Percentiles rank a stretch among this genome's conserved stretches.
Evolutionary conservation across 1,284 basidiomycete genomes (phyloP).

Genomic region (Anthracocystis walkeri): DNA sequence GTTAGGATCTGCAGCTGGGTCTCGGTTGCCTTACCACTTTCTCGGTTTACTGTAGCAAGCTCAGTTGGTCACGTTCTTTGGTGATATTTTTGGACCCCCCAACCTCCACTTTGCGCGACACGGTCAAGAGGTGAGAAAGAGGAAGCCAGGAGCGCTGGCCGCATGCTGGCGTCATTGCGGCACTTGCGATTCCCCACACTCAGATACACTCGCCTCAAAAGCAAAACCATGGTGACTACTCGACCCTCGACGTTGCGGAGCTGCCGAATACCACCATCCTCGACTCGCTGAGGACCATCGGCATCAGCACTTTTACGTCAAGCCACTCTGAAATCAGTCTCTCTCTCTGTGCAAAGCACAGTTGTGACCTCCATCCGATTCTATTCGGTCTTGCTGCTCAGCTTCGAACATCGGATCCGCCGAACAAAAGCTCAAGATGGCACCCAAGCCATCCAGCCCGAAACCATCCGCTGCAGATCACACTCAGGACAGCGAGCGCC

Average conservation of each 20-base stretch:
- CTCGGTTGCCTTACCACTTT: neutral
- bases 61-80: neutral
- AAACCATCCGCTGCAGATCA: slow-evolving; percentile 15
- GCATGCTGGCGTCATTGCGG: slow-evolving; percentile 14
- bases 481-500: slow-evolving; percentile 29
- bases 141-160: neutral
- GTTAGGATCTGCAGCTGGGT: neutral
- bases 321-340: neutral
- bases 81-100: neutral
- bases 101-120: slow-evolving; percentile 16
- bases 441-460: slow-evolving; percentile 13
- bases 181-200: slow-evolving; percentile 9
- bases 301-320: slow-evolving; percentile 2
- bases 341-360: neutral
- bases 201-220: neutral
- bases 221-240: neutral
- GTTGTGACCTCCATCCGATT: neutral
- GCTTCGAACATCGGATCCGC: slow-evolving; percentile 9
- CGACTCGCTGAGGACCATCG: neutral
- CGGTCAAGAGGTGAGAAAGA: neutral
- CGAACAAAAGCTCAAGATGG: slow-evolving; percentile 15
- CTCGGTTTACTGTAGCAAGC: neutral
- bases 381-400: neutral
- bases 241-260: neutral
- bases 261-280: slow-evolving; percentile 9